phyloP scores from a whole-genome alignment of 768 basidiomycete species.

The Boletellus ananiceps region DNA sequence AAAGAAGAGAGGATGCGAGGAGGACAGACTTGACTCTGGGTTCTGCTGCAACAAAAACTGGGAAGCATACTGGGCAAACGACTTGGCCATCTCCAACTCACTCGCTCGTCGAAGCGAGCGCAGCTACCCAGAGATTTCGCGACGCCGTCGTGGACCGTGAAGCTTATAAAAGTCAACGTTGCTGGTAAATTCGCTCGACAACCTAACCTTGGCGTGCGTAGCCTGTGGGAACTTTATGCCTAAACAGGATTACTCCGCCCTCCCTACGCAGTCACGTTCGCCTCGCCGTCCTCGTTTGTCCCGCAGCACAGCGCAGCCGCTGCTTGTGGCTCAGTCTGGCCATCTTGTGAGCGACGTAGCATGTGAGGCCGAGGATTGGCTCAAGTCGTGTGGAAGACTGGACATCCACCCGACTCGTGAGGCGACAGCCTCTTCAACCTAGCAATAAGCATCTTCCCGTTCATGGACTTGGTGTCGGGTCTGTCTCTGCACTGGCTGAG shows the following conservation, averaged over 20 bases:
- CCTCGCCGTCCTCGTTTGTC: too few relatives aligned
- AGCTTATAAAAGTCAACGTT: constrained; percentile 10
- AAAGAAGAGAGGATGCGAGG: constrained; percentile 80
- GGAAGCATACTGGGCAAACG: constrained; percentile 79
- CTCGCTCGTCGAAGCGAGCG: constrained; percentile 17
- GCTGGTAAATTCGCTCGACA: constrained; percentile 18
- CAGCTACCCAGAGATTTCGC: constrained; percentile 4
- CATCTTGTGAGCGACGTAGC: too few relatives aligned
- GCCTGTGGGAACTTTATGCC: constrained; percentile 18
- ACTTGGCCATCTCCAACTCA: constrained; percentile 47
- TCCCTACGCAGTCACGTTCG: background rate
- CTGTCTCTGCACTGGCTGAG: too few relatives aligned
- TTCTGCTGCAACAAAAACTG: constrained; percentile 66
- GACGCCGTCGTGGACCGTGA: constrained; percentile 10
- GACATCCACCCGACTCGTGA: too few relatives aligned
- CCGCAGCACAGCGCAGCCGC: too few relatives aligned
- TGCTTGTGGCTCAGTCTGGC: too few relatives aligned
- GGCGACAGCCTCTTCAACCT: too few relatives aligned
- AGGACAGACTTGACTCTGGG: constrained; percentile 50
- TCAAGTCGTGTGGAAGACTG: too few relatives aligned
- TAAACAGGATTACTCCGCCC: constrained; percentile 2
- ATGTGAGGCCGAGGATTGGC: too few relatives aligned
- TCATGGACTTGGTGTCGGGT: too few relatives aligned
- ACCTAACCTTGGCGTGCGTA: constrained; percentile 23
- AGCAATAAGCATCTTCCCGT: too few relatives aligned